These are phyloP conservation scores for Suhomyces kilbournensis DNA, from an alignment of 805 yeast species.

Conservation along the genomic window DNA sequence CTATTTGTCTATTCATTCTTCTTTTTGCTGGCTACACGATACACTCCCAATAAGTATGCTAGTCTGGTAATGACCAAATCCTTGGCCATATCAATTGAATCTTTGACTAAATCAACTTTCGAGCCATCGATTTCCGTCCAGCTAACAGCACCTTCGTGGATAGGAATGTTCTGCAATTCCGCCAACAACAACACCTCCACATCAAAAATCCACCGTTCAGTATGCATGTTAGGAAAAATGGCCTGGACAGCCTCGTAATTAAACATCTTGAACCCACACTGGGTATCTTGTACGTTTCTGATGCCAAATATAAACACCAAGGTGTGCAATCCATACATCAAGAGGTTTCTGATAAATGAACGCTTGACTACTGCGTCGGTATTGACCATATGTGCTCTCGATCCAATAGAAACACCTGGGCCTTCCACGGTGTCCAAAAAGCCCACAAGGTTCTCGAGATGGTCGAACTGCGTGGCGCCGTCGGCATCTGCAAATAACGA, in stretches of 20 bases:
- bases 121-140: conserved; percentile 99
- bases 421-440: conserved; percentile 31
- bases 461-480: conserved; percentile 85
- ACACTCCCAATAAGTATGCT: conserved; percentile 84
- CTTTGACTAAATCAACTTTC: conserved; percentile 87
- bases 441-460: conserved; percentile 51
- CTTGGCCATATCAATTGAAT: conserved; percentile 88
- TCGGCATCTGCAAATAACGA: conserved; percentile 95
- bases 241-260: conserved; percentile 59
- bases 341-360: conserved; percentile 78
- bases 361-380: conserved; percentile 97
- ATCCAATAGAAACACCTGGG: conserved; percentile 79
- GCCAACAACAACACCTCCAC: conserved; percentile 88
- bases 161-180: conserved; percentile 59
- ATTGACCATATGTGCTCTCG: conserved; percentile 94
- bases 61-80: conserved; percentile 87
- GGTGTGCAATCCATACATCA: conserved; percentile 90
- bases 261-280: conserved; percentile 95
- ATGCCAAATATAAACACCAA: conserved; percentile 88
- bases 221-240: conserved; percentile 89
- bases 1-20: conserved; percentile 1
- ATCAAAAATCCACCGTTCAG: conserved; percentile 98
- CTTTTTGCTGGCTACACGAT: conserved; percentile 36
- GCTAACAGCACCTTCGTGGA: conserved; percentile 78
- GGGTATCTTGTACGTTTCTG: conserved; percentile 84